Evolutionary conservation across 441 rosid species (phyloP), one percentile per base, ranked within the genome.

Genomic region (Theobroma grandiflorum): DNA sequence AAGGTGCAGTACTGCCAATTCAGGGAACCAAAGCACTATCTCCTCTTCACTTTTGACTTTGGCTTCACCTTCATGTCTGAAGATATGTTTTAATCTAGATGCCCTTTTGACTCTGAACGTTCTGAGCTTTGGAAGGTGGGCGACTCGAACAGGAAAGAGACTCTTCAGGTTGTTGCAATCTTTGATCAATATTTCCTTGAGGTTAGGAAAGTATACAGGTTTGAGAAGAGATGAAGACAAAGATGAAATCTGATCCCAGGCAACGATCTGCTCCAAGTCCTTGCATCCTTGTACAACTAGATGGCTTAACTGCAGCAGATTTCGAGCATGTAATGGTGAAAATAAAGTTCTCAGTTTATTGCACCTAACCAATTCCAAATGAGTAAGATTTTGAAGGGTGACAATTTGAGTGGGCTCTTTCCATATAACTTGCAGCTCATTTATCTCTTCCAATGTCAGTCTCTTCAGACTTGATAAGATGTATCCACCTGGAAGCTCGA

Each of bases 121-220:
- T 37, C 16, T 33, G 14, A 72, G 75, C 14, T 72, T 31, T 11
- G 62, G 61, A 2, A 72, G 14, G 4, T 15, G 11, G 3, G 61
- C 43, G 14, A 50, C 22, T 9, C n/a, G 31, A 8, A 72, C 26
- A 7, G 75, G 75, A 37, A 72, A 72, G 3, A 72, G 43, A 33
- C 43, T 50, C 31, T 15, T 72, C 61, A 72, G 26, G 7, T 72
- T 50, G 26, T 72, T 50, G 42, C 75, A 72, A 3, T 53, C 22
- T 16, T 4, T 6, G 43, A 72, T 72, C 11, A 8, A 31, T 31
- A 72, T 33, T 50, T 50, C 62, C 33, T 22, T 16, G 2, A 72
- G 75, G 11, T 50, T 50, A 15, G 75, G 75, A 40, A 72, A 72
- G 40, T 14, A 50, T 33, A 26, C 45, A 22, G 74, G 35, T 22